Evolutionary conservation across 2,329 filamentous ascomycete genomes (phyloP).

Genomic region (Thelonectria discophora): DNA sequence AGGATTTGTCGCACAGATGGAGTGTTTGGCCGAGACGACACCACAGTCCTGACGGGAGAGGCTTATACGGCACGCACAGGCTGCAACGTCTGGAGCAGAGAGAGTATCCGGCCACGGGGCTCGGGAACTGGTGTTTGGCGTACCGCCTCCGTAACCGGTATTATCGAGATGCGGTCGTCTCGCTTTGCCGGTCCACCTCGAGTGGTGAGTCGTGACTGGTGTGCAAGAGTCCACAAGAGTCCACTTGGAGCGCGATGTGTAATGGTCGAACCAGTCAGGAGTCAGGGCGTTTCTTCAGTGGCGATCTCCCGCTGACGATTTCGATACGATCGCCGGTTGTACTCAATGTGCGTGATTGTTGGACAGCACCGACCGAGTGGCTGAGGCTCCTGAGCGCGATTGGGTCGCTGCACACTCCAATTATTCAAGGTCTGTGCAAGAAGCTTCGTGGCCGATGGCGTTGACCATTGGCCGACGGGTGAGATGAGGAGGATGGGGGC

Average conservation of each 20-base stretch:
- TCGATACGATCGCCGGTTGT: constrained; percentile 16
- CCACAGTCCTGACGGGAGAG: neutral
- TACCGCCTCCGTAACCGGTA: constrained; percentile 4
- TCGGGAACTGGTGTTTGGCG: constrained; percentile 16
- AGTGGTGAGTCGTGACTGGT: constrained; percentile 1
- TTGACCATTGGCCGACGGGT: constrained; percentile 16
- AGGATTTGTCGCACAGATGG: constrained; percentile 33
- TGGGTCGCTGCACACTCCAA: constrained; percentile 19
- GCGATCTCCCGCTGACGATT: constrained; percentile 41
- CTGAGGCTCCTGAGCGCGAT: constrained; percentile 16
- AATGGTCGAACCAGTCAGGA: constrained; percentile 9
- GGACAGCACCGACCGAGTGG: constrained; percentile 14
- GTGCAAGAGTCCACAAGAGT: constrained; percentile 4
- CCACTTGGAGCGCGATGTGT: constrained; percentile 7
- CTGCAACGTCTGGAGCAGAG: neutral
- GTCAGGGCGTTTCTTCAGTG: constrained; percentile 19
- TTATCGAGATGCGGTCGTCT: constrained; percentile 4
- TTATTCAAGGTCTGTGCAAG: constrained; percentile 4
- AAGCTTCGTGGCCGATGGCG: constrained; percentile 14
- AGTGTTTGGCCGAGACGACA: constrained; percentile 4
- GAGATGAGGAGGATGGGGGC: constrained; percentile 1
- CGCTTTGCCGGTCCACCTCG: constrained; percentile 14
- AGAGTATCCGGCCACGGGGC: constrained; percentile 14
- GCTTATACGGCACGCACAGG: neutral
- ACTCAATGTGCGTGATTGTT: constrained; percentile 25